phyloP scores from a whole-genome alignment of 345 rosid species.

The Firmiana major region DNA sequence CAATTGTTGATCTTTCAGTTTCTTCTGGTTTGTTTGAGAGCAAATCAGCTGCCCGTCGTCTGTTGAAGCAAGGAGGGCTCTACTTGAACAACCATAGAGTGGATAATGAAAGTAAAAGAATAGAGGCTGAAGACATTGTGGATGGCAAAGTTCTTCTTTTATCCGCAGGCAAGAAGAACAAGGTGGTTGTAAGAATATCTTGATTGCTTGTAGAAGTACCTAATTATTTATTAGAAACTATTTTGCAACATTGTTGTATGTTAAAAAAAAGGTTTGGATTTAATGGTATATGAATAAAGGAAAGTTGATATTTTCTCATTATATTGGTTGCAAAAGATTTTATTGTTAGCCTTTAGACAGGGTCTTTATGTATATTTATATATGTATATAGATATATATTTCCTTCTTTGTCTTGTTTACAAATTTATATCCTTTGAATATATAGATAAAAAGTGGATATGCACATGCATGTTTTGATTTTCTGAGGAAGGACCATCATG shows the following conservation, averaged over 20 bases:
- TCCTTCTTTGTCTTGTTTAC: slow-evolving; percentile 2
- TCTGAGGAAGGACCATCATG: neutral
- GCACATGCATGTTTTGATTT: neutral
- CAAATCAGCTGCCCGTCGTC: slow-evolving; percentile 75
- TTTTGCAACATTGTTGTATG: neutral
- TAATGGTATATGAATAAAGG: neutral
- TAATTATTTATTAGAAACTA: neutral
- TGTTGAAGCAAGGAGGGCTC: slow-evolving; percentile 93
- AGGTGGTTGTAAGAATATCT: slow-evolving; percentile 72
- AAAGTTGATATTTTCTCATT: neutral
- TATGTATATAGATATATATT: too few relatives aligned
- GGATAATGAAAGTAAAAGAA: slow-evolving; percentile 60
- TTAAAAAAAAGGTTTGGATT: neutral
- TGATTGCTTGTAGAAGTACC: slow-evolving; percentile 24
- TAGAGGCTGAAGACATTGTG: slow-evolving; percentile 70
- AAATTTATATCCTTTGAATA: neutral
- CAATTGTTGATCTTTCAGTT: slow-evolving; percentile 66
- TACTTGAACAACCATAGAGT: slow-evolving; percentile 89
- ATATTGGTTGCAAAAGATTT: neutral
- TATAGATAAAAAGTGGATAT: neutral
- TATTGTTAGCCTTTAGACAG: neutral
- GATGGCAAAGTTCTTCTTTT: slow-evolving; percentile 86
- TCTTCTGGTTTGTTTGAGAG: slow-evolving; percentile 82
- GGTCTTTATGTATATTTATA: neutral
- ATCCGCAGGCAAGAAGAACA: slow-evolving; percentile 95